phyloP scores from a whole-genome alignment of 2,329 filamentous ascomycete genomes.

The Penicillium italicum region DNA sequence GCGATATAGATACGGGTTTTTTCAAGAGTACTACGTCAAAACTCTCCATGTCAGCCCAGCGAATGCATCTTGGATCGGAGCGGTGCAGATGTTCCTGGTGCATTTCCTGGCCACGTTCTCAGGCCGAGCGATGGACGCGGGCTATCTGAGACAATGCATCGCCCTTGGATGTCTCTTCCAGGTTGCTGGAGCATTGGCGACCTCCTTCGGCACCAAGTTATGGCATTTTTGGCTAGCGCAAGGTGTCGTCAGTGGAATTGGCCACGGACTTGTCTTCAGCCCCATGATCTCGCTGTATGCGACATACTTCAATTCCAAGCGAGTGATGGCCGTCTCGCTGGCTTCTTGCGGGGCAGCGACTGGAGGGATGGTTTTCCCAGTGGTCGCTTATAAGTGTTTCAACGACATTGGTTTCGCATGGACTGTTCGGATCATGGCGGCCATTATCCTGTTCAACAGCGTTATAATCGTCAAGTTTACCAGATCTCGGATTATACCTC shows the following conservation, averaged over 20 bases:
- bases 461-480: conserved; percentile 32
- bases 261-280: conserved; percentile 42
- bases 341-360: conserved; percentile 37
- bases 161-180: conserved; percentile 8
- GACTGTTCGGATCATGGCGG: conserved; percentile 48
- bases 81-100: conserved; percentile 46
- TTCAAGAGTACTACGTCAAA: conserved; percentile 45
- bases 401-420: conserved; percentile 44
- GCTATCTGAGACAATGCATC: conserved; percentile 34
- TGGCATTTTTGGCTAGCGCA: conserved; percentile 51
- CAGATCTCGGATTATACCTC: conserved; percentile 42
- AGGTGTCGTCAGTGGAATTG: conserved; percentile 42
- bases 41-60: conserved; percentile 32
- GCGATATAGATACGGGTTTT: conserved; percentile 33
- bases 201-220: conserved; percentile 44
- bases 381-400: conserved; percentile 43
- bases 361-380: conserved; percentile 45
- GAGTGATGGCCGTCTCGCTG: conserved; percentile 38
- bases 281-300: conserved; percentile 38
- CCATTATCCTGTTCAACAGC: conserved; percentile 42
- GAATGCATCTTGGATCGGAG: conserved; percentile 48
- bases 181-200: conserved; percentile 46
- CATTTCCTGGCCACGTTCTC: conserved; percentile 41
- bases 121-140: conserved; percentile 42
- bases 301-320: conserved; percentile 42